Evolutionary conservation across 768 basidiomycete species (phyloP).

Genomic region (Glaciozyma martinii): DNA sequence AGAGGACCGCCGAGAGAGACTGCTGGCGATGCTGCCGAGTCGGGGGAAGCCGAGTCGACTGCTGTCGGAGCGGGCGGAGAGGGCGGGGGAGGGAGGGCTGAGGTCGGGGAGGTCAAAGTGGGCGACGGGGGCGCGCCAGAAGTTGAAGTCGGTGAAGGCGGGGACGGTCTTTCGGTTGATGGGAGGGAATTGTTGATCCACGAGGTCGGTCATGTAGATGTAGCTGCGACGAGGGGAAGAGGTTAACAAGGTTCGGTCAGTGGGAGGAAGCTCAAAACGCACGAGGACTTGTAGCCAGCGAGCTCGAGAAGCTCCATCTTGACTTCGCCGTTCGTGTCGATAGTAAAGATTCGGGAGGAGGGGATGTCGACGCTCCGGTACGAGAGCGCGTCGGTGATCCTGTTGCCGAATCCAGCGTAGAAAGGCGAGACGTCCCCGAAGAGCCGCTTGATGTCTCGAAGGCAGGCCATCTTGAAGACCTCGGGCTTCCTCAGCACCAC

Average conservation of each 20-base stretch:
- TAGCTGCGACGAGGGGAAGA: conserved; percentile 50
- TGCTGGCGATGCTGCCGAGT: conserved; percentile 39
- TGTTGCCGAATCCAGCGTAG: conserved; percentile 95
- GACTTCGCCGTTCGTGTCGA: conserved; percentile 87
- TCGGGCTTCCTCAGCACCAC: conserved; percentile 99
- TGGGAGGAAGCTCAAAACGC: conserved; percentile 36
- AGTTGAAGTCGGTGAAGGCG: conserved; percentile 95
- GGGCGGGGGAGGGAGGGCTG: conserved; percentile 70
- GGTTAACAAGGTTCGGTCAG: neutral
- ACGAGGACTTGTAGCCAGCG: conserved; percentile 95
- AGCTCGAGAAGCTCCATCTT: conserved; percentile 95
- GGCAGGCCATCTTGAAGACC: conserved; percentile 99
- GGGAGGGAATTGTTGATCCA: conserved; percentile 98
- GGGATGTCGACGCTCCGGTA: conserved; percentile 93
- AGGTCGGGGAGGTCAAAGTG: conserved; percentile 48
- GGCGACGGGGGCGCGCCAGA: conserved; percentile 74
- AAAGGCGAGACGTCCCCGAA: conserved; percentile 65
- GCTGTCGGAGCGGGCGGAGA: conserved; percentile 80
- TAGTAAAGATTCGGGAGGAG: conserved; percentile 86
- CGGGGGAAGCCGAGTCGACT: conserved; percentile 37
- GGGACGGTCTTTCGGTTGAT: conserved; percentile 69
- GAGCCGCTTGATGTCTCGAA: conserved; percentile 83
- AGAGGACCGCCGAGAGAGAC: conserved; percentile 21
- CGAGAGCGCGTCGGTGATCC: conserved; percentile 96
- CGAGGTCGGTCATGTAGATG: conserved; percentile 98